Percentiles rank a stretch among this genome's conserved stretches.
Evolutionary conservation across 139 green algal species (phyloP).

Genomic region (Chlamydomonas schloesseri): DNA sequence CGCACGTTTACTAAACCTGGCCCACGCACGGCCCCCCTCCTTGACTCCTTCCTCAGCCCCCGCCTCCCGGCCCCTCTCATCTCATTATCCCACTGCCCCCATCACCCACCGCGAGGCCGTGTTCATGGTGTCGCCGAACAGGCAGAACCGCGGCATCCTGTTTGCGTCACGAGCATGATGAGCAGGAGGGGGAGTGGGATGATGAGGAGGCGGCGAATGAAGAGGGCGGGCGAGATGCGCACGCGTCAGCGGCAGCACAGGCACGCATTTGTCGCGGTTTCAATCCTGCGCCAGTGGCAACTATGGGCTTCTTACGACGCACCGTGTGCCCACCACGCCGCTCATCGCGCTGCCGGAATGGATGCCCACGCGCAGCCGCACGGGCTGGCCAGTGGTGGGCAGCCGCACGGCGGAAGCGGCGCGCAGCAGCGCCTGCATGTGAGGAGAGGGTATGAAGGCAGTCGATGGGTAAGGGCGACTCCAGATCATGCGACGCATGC

Average conservation of each 20-base stretch:
- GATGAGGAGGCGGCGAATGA: too few relatives aligned
- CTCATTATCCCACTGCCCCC: neutral
- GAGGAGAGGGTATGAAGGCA: neutral
- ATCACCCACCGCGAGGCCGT: neutral
- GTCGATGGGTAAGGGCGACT: too few relatives aligned
- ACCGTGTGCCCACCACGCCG: constrained; percentile 42
- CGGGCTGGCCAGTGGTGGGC: constrained; percentile 23
- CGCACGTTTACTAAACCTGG: too few relatives aligned
- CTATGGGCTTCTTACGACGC: too few relatives aligned
- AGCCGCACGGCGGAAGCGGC: constrained; percentile 12
- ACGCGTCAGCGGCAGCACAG: too few relatives aligned
- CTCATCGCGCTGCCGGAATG: constrained; percentile 46
- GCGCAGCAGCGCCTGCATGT: constrained; percentile 13
- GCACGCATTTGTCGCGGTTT: too few relatives aligned
- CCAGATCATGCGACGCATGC: neutral
- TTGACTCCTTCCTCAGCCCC: neutral
- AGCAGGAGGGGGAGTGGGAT: too few relatives aligned
- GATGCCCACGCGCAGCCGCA: constrained; percentile 52
- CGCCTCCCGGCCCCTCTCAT: neutral
- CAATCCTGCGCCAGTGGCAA: too few relatives aligned
- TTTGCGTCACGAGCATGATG: too few relatives aligned
- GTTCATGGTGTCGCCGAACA: constrained; percentile 50
- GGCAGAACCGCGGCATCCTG: constrained; percentile 50
- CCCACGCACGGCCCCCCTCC: too few relatives aligned
- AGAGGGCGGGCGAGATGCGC: too few relatives aligned